A percentile compares a stretch with the other conserved stretches of the same genome.
Conservation (phyloP, 306 rosid species). For the Cajanus cajan region DNA sequence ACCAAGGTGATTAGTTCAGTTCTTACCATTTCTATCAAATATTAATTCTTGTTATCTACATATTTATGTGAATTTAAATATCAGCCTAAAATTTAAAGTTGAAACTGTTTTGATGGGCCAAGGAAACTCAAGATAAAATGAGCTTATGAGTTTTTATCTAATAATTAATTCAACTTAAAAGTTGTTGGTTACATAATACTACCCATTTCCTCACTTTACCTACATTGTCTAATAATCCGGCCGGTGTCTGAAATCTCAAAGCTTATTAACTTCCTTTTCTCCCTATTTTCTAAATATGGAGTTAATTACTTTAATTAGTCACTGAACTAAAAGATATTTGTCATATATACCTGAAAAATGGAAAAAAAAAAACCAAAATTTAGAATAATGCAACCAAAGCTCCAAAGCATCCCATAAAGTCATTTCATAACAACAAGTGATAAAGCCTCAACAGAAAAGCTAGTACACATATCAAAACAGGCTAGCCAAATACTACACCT, state of each 20-base stretch:
- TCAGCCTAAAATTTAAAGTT: not conserved
- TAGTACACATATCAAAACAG: not conserved
- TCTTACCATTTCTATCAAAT: not conserved
- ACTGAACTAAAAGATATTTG: not conserved
- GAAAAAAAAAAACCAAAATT: not conserved
- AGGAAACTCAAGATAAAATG: not conserved
- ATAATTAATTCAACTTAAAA: not conserved
- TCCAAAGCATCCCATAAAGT: not conserved
- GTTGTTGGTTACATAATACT: not conserved
- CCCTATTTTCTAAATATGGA: not conserved
- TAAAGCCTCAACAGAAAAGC: not conserved
- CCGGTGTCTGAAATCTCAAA: too few relatives aligned
- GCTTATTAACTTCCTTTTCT: not conserved
- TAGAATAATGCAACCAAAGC: not conserved
- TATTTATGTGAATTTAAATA: not conserved
- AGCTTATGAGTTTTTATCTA: not conserved
- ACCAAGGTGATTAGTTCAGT: not conserved
- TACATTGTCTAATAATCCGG: not conserved
- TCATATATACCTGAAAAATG: not conserved
- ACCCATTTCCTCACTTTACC: not conserved
- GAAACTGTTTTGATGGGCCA: not conserved
- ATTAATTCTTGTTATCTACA: not conserved
- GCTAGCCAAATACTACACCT: not conserved
- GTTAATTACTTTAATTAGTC: too few relatives aligned
- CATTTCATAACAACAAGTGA: not conserved